Evolutionary conservation across 108 stramenopile species (phyloP).

Genomic region (Seminavis robusta): DNA sequence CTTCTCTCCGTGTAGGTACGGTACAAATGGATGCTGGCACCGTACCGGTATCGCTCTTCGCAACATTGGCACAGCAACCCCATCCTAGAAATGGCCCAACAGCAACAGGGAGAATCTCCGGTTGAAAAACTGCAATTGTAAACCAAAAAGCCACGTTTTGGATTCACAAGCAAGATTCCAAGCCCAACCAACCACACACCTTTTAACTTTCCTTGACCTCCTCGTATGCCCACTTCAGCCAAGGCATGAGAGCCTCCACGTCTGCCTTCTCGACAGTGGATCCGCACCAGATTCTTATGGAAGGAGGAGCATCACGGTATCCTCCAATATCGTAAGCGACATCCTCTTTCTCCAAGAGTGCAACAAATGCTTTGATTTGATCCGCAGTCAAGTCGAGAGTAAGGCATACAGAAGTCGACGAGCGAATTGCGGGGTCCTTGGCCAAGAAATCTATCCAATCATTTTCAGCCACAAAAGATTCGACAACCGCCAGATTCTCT

Average conservation of each 20-base stretch:
- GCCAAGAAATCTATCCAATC: constrained; percentile 97
- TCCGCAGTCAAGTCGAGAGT: constrained; percentile 90
- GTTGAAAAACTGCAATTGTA: too few species aligned
- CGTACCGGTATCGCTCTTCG: too few species aligned
- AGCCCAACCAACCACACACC: too few species aligned
- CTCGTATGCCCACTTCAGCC: constrained; percentile 97
- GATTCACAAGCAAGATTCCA: too few species aligned
- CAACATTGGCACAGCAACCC: too few species aligned
- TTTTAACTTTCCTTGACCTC: constrained; percentile 54
- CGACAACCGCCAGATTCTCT: constrained; percentile 89
- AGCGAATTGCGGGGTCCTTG: constrained; percentile 91
- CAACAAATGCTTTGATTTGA: constrained; percentile 95
- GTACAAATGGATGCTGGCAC: too few species aligned
- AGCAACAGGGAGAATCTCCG: too few species aligned
- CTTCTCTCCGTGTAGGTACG: too few species aligned
- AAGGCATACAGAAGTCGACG: constrained; percentile 96
- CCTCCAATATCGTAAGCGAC: constrained; percentile 98
- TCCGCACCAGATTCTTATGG: constrained; percentile 99
- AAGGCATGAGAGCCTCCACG: constrained; percentile 96
- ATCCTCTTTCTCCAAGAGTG: constrained; percentile 88
- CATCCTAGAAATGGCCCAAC: too few species aligned
- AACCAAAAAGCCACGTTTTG: too few species aligned
- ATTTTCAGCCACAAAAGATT: constrained; percentile 91
- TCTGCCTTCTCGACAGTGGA: constrained; percentile 98
- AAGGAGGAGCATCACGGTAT: constrained; percentile 99